Evolutionary conservation across 345 rosid species (phyloP), one percentile per base, ranked within the genome.

Genomic region (Turritis glabra): DNA sequence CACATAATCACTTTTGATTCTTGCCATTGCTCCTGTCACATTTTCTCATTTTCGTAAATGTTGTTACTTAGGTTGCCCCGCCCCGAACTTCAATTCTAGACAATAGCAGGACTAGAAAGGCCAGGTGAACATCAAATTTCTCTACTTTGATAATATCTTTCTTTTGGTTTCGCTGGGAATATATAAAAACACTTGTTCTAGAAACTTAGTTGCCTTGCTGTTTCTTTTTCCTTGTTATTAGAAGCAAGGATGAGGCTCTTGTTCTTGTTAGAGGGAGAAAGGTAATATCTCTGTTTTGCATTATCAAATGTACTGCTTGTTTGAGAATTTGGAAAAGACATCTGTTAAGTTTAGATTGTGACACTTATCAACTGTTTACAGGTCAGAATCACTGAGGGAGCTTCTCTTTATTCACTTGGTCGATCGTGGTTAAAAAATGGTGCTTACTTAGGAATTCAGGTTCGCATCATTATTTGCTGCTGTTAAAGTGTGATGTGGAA

Each of bases 361-460:
- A 23, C 70, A 37, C 43, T 71, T 72, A 52, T 65, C 62, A 46
- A 67, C 59, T 53, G 13, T 50, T 80, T 82, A 5, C 78, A 94
- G 97, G 93, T 90, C 73, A 83, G 83, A 75, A 80, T 89, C 74
- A 75, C 90, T 12, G 92, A 84, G 5, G 96, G 85, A 58, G 84
- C 88, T 80, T 86, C 99, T 76, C 86, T 95, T 60, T 95, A 90
- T 74, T 79, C 87, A 27, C 92, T 95, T 75, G 82, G 96, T 62
- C 94, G 98, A 11, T 92, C 98, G 59, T 95, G 99, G 99, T 75
- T 95, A 82, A 85, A 88, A 81, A 92, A 90, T 76, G 96, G 98
- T 52, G 78, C 66, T 69, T 83, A 81, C 8, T 90, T 88, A 63
- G 91, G 90, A 80, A 80, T 40, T 54, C 89, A 90, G 96, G 97